Conservation (phyloP, 176 grass and related monocot genomes). For the Musa troglodytarum region DNA sequence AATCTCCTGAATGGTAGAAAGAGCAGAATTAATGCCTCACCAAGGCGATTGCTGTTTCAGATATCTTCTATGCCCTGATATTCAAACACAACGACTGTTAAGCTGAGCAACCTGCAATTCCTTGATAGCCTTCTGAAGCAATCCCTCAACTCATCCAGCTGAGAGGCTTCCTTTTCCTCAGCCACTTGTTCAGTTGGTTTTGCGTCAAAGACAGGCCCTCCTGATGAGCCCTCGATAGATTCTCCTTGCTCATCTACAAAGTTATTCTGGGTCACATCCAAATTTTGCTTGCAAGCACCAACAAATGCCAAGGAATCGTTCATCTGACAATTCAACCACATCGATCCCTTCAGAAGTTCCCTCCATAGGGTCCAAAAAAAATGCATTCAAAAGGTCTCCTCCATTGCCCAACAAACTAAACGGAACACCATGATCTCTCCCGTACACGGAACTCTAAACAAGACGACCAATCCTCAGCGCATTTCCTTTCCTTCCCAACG, state of each 20-base stretch:
- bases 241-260: background rate
- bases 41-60: conserved; percentile 70
- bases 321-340: conserved; percentile 40
- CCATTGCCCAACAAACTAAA: background rate
- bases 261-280: background rate
- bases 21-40: conserved; percentile 36
- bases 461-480: background rate
- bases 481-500: conserved; percentile 10
- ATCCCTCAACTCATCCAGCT: conserved; percentile 37
- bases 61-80: conserved; percentile 65
- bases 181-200: conserved; percentile 12
- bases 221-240: conserved; percentile 15
- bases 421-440: conserved; percentile 14
- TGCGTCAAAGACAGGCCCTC: background rate
- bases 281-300: conserved; percentile 29
- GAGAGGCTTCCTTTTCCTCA: conserved; percentile 29
- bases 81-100: conserved; percentile 82
- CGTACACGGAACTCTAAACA: background rate
- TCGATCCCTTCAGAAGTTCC: conserved; percentile 7
- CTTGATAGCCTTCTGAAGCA: conserved; percentile 41
- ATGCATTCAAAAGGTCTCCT: background rate
- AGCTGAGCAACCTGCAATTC: conserved; percentile 61
- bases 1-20: conserved; percentile 58
- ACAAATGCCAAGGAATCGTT: conserved; percentile 54
- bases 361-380: conserved; percentile 7